These are phyloP conservation scores for Sclerotinia sclerotiorum DNA, from an alignment of 2,329 filamentous ascomycete species.

Conservation along the genomic window DNA sequence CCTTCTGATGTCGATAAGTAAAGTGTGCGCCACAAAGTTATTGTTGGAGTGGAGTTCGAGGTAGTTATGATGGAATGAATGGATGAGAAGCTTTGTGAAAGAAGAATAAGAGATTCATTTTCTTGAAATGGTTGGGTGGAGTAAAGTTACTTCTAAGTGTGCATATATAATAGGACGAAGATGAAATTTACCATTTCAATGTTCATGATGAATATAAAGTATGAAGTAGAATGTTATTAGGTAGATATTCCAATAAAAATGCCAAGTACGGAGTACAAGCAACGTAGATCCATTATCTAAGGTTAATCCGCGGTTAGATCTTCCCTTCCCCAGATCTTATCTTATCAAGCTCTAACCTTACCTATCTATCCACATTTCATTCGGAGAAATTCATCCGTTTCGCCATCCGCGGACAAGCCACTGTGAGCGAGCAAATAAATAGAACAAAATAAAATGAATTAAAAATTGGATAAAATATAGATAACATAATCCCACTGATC, in stretches of 20 bases:
- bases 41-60: not conserved
- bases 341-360: too few relatives aligned
- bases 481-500: not conserved
- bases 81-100: not conserved
- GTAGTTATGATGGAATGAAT: not conserved
- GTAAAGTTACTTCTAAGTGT: too few relatives aligned
- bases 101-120: too few relatives aligned
- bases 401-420: not conserved
- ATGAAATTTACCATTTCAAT: too few relatives aligned
- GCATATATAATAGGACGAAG: too few relatives aligned
- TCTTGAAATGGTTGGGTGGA: too few relatives aligned
- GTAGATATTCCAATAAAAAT: too few relatives aligned
- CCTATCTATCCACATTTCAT: not conserved
- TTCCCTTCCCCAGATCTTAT: constrained; percentile 3
- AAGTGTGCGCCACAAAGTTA: not conserved
- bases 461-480: not conserved
- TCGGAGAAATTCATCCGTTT: not conserved
- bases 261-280: too few relatives aligned
- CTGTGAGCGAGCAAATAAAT: not conserved
- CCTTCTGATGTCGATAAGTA: not conserved
- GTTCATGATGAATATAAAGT: too few relatives aligned
- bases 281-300: not conserved
- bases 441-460: too few relatives aligned
- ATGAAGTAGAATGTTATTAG: too few relatives aligned
- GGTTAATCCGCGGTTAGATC: constrained; percentile 5